Percentiles rank a stretch among this genome's conserved stretches.
Conservation (phyloP, 805 yeast genomes). For the Tetrapisispora namnaoensis region DNA sequence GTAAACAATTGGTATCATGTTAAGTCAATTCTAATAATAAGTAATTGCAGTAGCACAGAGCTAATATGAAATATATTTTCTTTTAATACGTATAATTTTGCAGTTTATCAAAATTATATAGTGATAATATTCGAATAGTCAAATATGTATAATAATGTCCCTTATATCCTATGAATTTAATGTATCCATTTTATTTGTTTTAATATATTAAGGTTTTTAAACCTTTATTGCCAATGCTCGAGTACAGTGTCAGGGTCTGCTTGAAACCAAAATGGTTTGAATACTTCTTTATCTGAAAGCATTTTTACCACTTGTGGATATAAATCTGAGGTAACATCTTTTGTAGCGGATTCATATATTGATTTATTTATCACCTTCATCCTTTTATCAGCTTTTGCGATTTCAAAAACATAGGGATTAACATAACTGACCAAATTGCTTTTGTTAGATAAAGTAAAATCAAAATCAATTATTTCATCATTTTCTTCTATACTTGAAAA, state of each 20-base stretch:
- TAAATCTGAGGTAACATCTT: conserved; percentile 9
- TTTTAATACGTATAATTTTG: too few species aligned
- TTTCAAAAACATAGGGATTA: conserved; percentile 18
- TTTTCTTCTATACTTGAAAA: conserved; percentile 10
- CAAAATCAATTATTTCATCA: conserved; percentile 12
- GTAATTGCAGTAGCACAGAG: too few species aligned
- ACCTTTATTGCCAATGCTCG: conserved; percentile 11
- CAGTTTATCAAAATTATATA: too few species aligned
- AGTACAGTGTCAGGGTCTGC: conserved; percentile 17
- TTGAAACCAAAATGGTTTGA: conserved; percentile 19
- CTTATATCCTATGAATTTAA: too few species aligned
- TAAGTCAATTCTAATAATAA: too few species aligned
- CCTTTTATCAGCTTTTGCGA: conserved; percentile 16
- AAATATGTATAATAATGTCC: background rate
- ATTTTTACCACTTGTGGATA: conserved; percentile 15
- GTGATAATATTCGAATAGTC: too few species aligned
- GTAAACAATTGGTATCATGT: too few species aligned
- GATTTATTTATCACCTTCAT: conserved; percentile 12
- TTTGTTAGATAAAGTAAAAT: conserved; percentile 6
- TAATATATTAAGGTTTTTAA: too few species aligned
- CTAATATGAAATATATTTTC: too few species aligned
- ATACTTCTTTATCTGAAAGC: conserved; percentile 12
- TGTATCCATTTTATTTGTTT: too few species aligned
- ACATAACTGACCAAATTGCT: conserved; percentile 11
- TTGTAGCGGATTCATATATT: conserved; percentile 7